A percentile compares a stretch with the other conserved stretches of the same genome.
phyloP scores from a whole-genome alignment of 306 rosid species.

The Pyrus bretschneideri region DNA sequence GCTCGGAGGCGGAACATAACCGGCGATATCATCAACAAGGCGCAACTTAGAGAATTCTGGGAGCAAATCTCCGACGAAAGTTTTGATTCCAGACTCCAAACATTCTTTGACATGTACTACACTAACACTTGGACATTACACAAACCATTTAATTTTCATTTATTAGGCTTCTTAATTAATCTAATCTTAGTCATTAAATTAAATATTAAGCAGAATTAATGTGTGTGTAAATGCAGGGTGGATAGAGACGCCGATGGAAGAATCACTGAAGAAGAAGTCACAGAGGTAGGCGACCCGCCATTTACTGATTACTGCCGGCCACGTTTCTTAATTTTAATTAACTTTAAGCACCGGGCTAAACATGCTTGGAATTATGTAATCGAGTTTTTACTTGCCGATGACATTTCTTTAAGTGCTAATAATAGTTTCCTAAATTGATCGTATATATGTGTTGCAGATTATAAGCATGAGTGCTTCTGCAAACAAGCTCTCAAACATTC shows the following conservation, averaged over 20 bases:
- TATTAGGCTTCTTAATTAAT: background rate
- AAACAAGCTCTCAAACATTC: constrained; percentile 47
- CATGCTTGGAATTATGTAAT: background rate
- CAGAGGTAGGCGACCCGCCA: constrained; percentile 29
- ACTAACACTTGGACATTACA: background rate
- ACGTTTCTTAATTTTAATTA: background rate
- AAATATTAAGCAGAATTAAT: background rate
- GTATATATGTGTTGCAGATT: constrained; percentile 19
- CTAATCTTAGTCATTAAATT: background rate
- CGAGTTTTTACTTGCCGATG: background rate
- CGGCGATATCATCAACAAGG: constrained; percentile 34
- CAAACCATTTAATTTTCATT: background rate
- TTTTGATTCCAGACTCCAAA: constrained; percentile 53
- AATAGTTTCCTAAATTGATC: background rate
- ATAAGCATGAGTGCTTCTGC: constrained; percentile 54
- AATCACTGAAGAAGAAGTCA: constrained; percentile 49
- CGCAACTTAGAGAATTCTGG: constrained; percentile 45
- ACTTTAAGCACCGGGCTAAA: background rate
- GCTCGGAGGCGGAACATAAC: constrained; percentile 37
- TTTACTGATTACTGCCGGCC: background rate
- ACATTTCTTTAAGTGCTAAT: too few species aligned
- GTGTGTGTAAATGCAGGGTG: constrained; percentile 33
- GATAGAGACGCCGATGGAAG: constrained; percentile 57
- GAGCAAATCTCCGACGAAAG: constrained; percentile 48
- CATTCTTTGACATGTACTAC: constrained; percentile 53